These are phyloP conservation scores for Kluyveromyces wickerhamii DNA, from an alignment of 805 yeast genomes.

Conservation along the genomic window DNA sequence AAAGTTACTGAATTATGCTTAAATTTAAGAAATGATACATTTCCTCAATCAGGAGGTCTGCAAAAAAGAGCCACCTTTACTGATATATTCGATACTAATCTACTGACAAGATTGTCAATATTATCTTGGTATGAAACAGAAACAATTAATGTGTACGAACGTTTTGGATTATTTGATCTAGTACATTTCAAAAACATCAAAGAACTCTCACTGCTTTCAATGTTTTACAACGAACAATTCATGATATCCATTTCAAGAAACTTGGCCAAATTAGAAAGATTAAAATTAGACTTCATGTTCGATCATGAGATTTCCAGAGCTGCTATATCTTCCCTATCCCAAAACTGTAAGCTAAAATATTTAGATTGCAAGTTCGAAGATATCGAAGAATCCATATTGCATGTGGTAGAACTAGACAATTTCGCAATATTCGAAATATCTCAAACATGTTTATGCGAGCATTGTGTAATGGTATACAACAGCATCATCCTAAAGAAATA, in stretches of 20 bases:
- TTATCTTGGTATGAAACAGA: constrained; percentile 33
- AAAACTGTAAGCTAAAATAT: constrained; percentile 25
- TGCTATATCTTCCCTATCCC: constrained; percentile 18
- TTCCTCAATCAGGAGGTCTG: constrained; percentile 8
- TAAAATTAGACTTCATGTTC: constrained; percentile 31
- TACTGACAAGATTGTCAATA: constrained; percentile 27
- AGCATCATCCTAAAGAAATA: constrained; percentile 26
- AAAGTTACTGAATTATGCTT: constrained; percentile 18
- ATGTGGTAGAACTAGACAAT: constrained; percentile 16
- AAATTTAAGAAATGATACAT: constrained; percentile 24
- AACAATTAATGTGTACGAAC: constrained; percentile 17
- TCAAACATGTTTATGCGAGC: constrained; percentile 21
- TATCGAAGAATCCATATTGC: constrained; percentile 16
- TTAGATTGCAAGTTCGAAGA: constrained; percentile 28
- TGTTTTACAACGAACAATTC: constrained; percentile 18
- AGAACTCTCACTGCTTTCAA: constrained; percentile 29
- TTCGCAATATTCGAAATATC: constrained; percentile 15
- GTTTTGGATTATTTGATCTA: constrained; percentile 25
- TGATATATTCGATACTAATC: constrained; percentile 27
- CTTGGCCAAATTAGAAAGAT: constrained; percentile 21
- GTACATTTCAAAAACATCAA: constrained; percentile 25
- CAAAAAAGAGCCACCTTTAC: constrained; percentile 9
- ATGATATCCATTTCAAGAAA: constrained; percentile 21
- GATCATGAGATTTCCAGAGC: constrained; percentile 16
- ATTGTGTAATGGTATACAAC: constrained; percentile 20